phyloP scores from a whole-genome alignment of 305 asterid species.

The Fraxinus paxiana region DNA sequence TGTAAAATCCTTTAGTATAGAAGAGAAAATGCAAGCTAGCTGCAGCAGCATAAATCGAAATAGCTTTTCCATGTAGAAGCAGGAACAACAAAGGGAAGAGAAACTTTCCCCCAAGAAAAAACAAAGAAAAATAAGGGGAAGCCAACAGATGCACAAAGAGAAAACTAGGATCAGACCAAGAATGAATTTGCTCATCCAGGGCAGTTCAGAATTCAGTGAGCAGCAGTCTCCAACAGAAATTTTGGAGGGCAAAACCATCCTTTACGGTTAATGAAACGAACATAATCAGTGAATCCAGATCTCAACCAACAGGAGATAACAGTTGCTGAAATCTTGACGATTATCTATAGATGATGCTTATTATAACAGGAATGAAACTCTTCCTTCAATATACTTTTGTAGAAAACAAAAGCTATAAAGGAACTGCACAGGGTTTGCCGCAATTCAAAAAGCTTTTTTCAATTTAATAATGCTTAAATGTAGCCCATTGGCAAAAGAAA shows the following conservation, averaged over 20 bases:
- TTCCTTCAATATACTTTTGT: constrained; percentile 31
- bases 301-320: constrained; percentile 25
- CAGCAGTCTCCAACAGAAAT: constrained; percentile 24
- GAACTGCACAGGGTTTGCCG: constrained; percentile 33
- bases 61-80: not conserved
- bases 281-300: constrained; percentile 2
- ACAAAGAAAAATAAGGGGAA: not conserved
- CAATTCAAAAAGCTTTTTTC: constrained; percentile 43
- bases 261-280: constrained; percentile 13
- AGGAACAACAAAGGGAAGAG: not conserved
- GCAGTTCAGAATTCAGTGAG: constrained; percentile 17
- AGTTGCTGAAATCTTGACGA: constrained; percentile 32
- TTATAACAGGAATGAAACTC: constrained; percentile 30
- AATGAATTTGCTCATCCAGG: not conserved
- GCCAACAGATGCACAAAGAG: not conserved
- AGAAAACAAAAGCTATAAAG: constrained; percentile 30
- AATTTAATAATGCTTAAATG: constrained; percentile 35
- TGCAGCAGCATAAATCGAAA: not conserved
- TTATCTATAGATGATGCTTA: constrained; percentile 25
- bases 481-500: constrained; percentile 47
- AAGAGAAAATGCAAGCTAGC: not conserved
- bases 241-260: not conserved
- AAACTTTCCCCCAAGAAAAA: not conserved
- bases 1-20: not conserved
- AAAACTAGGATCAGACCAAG: constrained; percentile 3